Percentiles rank a stretch among this genome's conserved stretches.
Conservation (phyloP, 176 grass and related monocot genomes). For the Dendrocalamus sinicus region DNA sequence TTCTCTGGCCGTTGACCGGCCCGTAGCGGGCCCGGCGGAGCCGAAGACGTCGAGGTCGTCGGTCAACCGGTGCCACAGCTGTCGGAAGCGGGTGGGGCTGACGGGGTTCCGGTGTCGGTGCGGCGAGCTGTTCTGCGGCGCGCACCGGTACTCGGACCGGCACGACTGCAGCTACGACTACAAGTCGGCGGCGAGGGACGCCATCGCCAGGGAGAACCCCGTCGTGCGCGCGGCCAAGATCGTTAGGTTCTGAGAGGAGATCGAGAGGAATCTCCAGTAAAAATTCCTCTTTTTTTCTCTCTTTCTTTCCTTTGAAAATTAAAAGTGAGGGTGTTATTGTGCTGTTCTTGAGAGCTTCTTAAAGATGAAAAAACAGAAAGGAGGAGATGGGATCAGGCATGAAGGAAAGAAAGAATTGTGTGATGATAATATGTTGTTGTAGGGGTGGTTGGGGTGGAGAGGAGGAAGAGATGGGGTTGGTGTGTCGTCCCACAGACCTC, state of each 20-base stretch:
- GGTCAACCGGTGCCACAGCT: conserved; percentile 74
- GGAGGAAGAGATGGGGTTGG: conserved; percentile 45
- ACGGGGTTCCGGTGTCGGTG: conserved; percentile 89
- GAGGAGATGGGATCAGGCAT: background rate
- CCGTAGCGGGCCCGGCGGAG: conserved; percentile 9
- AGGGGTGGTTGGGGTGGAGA: conserved; percentile 30
- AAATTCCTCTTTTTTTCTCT: background rate
- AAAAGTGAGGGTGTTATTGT: background rate
- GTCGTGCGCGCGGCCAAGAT: conserved; percentile 94
- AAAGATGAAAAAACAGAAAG: background rate
- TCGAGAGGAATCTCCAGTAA: background rate
- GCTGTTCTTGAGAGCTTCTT: conserved; percentile 36
- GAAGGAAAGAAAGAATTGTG: background rate
- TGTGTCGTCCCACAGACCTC: conserved; percentile 50
- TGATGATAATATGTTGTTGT: conserved; percentile 45
- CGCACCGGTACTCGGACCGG: conserved; percentile 94
- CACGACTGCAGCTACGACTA: conserved; percentile 89
- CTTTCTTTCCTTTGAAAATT: conserved; percentile 14
- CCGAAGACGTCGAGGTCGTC: conserved; percentile 45
- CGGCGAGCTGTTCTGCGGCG: conserved; percentile 83
- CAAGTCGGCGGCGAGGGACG: conserved; percentile 67
- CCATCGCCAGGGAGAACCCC: conserved; percentile 87
- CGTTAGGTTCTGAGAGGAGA: conserved; percentile 66
- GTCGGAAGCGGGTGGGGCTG: conserved; percentile 79
- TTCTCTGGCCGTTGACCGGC: conserved; percentile 22